phyloP scores from a whole-genome alignment of 2,329 filamentous ascomycete species.

The Phoma sp. region DNA sequence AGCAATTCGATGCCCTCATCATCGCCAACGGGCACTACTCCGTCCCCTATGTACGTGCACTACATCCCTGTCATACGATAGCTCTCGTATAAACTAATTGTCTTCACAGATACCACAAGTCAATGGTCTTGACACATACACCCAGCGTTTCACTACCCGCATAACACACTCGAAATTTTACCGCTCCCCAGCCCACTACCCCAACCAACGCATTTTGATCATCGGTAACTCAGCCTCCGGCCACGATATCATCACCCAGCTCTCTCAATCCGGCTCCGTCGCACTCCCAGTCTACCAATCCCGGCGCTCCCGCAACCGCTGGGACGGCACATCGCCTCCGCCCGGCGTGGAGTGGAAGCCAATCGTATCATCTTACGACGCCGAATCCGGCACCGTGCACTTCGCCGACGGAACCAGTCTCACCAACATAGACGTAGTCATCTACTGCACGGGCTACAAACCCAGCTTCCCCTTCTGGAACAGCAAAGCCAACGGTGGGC shows the following conservation, averaged over 20 bases:
- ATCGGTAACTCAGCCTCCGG: conserved; percentile 44
- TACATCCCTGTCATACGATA: background rate
- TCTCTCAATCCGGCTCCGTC: conserved; percentile 34
- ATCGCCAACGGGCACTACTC: conserved; percentile 46
- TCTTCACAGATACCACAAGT: conserved; percentile 55
- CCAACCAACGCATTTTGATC: conserved; percentile 28
- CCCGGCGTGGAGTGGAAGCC: conserved; percentile 62
- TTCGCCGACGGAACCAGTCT: conserved; percentile 36
- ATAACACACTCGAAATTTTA: conserved; percentile 55
- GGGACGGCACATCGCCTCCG: conserved; percentile 59
- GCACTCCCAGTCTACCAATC: conserved; percentile 60
- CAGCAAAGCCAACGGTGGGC: conserved; percentile 48
- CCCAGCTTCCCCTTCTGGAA: conserved; percentile 60
- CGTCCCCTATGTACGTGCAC: conserved; percentile 48
- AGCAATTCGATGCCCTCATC: conserved; percentile 53
- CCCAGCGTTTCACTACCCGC: conserved; percentile 57
- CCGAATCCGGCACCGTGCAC: conserved; percentile 25
- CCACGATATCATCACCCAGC: conserved; percentile 37
- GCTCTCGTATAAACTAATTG: background rate
- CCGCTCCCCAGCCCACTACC: conserved; percentile 19
- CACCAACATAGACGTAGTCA: conserved; percentile 32
- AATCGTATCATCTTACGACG: conserved; percentile 53
- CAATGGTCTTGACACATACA: conserved; percentile 60
- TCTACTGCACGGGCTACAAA: conserved; percentile 47
- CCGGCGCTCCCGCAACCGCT: conserved; percentile 56